Base-by-base conservation (phyloP, 2,329 filamentous ascomycete genomes). In the Penicillium palitans region DNA sequence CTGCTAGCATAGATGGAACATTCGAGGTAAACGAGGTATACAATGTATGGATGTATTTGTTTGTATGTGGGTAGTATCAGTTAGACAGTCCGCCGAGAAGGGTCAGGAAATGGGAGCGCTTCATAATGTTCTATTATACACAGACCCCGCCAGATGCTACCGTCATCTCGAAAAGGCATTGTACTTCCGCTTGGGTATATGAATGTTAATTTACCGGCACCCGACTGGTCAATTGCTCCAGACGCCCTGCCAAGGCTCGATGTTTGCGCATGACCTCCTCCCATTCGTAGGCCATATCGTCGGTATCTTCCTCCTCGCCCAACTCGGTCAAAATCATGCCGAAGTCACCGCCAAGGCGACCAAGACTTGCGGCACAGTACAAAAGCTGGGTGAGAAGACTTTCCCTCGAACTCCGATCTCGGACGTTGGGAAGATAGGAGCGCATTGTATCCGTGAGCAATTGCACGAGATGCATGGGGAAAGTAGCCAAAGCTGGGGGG, bases 361-460 rank as follows among this genome's bases (percentile, higher is more conserved):
- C 93, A 49, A 99, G 79, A 76, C 93, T 97, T 46, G 91, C 90
- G 0, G 93, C 93, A 68, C 92, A 96, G 75, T 97, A 98, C 9
- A 98, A 79, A 0, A 97, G 90, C 72, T 98, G 93, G 0, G 93
- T 98, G 39, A 97, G 78, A 55, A 98, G 82, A 70, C 91, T 96
- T 71, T 98, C 93, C 33, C 92, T 81, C 0, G 90, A 88, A 25
- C 88, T 84, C 62, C 88, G 87, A 68, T 97, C 93, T 64, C 84
- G 85, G 4, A 98, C 86, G 50, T 90, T 91, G 0, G 92, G 90
- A 2, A 98, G 80, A 72, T 97, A 96, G 15, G 78, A 76, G 54
- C 84, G 83, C 47, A 96, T 78, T 0, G 90, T 95, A 53, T 90
- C 87, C 40, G 90, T 87, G 25, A 99, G 81, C 77, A 96, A 86